Percentiles rank a stretch among this genome's conserved stretches.
Evolutionary conservation across 495 filamentous ascomycete species (phyloP).

Genomic region (Tuber brumale): DNA sequence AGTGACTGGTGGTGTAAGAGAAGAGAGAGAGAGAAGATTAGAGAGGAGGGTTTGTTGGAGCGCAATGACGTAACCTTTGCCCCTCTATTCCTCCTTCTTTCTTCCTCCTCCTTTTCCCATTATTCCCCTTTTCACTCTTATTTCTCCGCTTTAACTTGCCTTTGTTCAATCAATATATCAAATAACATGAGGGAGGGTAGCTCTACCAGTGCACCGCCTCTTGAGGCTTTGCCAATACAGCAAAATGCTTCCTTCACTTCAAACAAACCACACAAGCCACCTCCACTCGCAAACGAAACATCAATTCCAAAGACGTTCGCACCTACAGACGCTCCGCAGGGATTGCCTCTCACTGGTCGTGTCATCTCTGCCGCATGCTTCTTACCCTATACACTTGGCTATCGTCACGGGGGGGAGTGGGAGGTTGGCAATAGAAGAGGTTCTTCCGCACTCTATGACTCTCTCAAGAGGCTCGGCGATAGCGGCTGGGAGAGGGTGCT

Average conservation of each 20-base stretch:
- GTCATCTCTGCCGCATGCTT: conserved; percentile 84
- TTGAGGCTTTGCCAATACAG: conserved; percentile 19
- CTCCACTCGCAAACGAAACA: conserved; percentile 25
- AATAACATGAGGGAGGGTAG: conserved; percentile 14
- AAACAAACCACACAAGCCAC: conserved; percentile 22
- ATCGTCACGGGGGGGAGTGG: conserved; percentile 65
- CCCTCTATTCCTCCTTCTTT: background rate
- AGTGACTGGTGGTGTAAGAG: background rate
- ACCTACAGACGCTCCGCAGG: conserved; percentile 22
- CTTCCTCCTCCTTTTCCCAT: background rate
- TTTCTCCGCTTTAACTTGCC: background rate
- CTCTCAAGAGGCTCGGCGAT: conserved; percentile 75
- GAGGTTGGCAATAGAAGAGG: conserved; percentile 69
- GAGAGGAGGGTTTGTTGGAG: background rate
- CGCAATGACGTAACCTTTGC: background rate
- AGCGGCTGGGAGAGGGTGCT: conserved; percentile 78
- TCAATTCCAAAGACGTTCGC: conserved; percentile 21
- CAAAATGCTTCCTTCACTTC: conserved; percentile 12
- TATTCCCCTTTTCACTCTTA: background rate
- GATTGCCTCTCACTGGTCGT: conserved; percentile 64
- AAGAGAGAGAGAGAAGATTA: background rate
- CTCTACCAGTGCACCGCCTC: conserved; percentile 18
- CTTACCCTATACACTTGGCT: conserved; percentile 68
- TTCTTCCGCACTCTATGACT: conserved; percentile 82
- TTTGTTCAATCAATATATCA: background rate